These are phyloP conservation scores for Acacia pycnantha DNA, from an alignment of 331 rosid species.

Conservation along the genomic window DNA sequence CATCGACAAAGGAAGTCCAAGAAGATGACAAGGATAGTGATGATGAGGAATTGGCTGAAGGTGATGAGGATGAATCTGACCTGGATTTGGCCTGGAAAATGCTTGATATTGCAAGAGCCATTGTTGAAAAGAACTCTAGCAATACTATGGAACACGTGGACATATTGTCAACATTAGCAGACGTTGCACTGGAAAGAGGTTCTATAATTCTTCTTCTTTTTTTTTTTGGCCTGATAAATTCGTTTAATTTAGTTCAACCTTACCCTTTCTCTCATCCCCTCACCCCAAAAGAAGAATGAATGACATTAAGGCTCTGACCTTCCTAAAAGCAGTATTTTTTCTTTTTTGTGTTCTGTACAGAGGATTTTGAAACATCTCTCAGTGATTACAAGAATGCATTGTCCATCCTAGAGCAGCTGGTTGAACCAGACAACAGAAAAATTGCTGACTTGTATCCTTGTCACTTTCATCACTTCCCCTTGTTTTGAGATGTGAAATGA, in stretches of 20 bases:
- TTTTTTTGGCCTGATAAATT: background rate
- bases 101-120: conserved; percentile 97
- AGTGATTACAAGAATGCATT: conserved; percentile 87
- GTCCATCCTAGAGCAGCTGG: conserved; percentile 75
- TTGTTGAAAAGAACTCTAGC: conserved; percentile 71
- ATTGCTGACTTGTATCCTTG: conserved; percentile 95
- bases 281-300: background rate
- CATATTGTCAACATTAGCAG: conserved; percentile 86
- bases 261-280: background rate
- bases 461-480: background rate
- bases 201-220: background rate
- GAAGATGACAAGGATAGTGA: conserved; percentile 68
- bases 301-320: background rate
- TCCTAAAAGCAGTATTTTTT: conserved; percentile 24
- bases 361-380: conserved; percentile 94
- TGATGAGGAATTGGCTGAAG: conserved; percentile 73
- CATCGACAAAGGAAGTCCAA: conserved; percentile 49
- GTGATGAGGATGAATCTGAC: conserved; percentile 91
- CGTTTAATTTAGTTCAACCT: conserved; percentile 7
- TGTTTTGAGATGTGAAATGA: conserved; percentile 18
- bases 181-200: conserved; percentile 97
- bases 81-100: conserved; percentile 98
- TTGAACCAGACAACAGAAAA: conserved; percentile 80
- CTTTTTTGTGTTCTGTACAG: conserved; percentile 45
- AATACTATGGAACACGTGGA: conserved; percentile 90